phyloP scores from a whole-genome alignment of 371 early-diverging fungal species.

The Apophysomyces trapeziformis region DNA sequence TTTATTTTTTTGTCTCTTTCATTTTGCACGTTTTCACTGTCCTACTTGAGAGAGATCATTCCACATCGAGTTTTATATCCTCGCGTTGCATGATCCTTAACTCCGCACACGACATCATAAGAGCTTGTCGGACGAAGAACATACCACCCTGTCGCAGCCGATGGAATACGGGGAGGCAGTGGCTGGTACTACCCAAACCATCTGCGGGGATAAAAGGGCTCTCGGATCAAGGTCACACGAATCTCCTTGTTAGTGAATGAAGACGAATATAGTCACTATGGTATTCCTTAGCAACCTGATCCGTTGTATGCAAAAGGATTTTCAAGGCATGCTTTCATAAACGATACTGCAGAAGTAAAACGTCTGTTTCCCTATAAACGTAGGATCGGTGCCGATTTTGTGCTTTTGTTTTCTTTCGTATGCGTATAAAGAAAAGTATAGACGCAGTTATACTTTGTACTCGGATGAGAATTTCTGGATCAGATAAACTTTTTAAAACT shows the following conservation, averaged over 20 bases:
- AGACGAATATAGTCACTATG: not conserved
- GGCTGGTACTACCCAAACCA: not conserved
- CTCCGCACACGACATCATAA: not conserved
- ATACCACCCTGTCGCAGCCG: slow-evolving; percentile 1
- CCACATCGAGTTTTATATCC: not conserved
- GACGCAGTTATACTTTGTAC: not conserved
- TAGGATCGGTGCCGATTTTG: not conserved
- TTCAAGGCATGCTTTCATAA: not conserved
- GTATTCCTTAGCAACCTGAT: not conserved
- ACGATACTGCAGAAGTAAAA: not conserved
- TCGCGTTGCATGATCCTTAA: slow-evolving; percentile 8
- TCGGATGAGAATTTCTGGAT: slow-evolving; percentile 4
- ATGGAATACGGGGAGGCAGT: slow-evolving; percentile 8
- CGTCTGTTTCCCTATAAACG: not conserved
- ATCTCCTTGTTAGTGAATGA: not conserved
- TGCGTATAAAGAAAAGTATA: not conserved
- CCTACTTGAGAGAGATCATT: not conserved
- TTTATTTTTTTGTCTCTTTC: not conserved
- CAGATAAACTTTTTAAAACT: slow-evolving; percentile 10
- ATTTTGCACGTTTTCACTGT: not conserved
- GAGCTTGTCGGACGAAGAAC: not conserved
- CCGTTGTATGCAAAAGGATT: not conserved
- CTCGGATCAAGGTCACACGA: not conserved
- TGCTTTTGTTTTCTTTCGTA: not conserved
- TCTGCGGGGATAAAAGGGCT: slow-evolving; percentile 6